Evolutionary conservation across 2,329 filamentous ascomycete species (phyloP).

Genomic region (Stagonosporopsis rhizophila): DNA sequence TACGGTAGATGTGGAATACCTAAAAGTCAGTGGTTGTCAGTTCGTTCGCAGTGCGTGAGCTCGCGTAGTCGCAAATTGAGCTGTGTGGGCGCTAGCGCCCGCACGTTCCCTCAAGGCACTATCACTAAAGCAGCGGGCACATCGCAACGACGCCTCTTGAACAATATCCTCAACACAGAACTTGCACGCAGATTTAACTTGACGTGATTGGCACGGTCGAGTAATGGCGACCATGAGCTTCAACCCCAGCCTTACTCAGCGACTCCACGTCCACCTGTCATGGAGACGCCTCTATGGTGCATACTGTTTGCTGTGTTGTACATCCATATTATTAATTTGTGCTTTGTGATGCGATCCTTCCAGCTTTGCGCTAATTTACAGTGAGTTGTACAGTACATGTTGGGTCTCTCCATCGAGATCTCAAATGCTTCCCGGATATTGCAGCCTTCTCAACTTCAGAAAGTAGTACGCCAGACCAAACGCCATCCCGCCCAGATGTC

Average conservation of each 20-base stretch:
- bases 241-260: too few species aligned
- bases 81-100: constrained; percentile 6
- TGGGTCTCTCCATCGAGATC: neutral
- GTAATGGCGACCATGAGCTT: too few species aligned
- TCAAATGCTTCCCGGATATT: constrained; percentile 12
- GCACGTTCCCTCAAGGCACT: neutral
- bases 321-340: neutral
- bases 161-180: neutral
- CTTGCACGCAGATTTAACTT: too few species aligned
- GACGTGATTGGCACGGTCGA: too few species aligned
- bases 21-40: constrained; percentile 44
- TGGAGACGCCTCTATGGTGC: too few species aligned
- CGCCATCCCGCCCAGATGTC: constrained; percentile 54
- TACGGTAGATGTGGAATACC: constrained; percentile 46
- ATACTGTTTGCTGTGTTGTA: too few species aligned
- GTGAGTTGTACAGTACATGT: neutral
- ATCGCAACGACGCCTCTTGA: neutral
- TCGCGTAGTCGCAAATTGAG: neutral
- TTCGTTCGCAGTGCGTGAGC: constrained; percentile 29
- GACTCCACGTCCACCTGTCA: too few species aligned
- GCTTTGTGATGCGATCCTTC: neutral
- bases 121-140: neutral
- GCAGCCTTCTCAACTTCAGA: constrained; percentile 9
- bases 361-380: neutral
- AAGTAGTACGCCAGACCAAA: constrained; percentile 50